phyloP scores from a whole-genome alignment of 805 yeast genomes.

The Debaryomyces castellii region DNA sequence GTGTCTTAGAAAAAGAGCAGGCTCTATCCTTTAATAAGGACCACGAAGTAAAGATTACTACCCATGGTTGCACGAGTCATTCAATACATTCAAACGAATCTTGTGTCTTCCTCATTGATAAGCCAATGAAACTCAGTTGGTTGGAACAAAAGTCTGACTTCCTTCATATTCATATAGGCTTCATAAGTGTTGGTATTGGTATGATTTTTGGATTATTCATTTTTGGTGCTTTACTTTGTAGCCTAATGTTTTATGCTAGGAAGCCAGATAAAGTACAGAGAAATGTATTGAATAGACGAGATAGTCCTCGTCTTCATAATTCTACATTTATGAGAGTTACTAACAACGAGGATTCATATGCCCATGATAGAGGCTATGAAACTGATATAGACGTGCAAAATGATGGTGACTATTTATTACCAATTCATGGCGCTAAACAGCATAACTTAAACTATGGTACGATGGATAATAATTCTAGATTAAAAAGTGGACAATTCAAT shows the following conservation, averaged over 20 bases:
- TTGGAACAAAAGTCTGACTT: slow-evolving; percentile 43
- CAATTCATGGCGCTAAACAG: slow-evolving; percentile 15
- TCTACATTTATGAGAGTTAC: slow-evolving; percentile 34
- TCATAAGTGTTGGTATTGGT: slow-evolving; percentile 68
- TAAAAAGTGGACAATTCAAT: not conserved
- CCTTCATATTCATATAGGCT: slow-evolving; percentile 62
- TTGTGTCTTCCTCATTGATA: slow-evolving; percentile 66
- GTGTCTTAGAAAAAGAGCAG: slow-evolving; percentile 23
- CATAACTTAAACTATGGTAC: slow-evolving; percentile 19
- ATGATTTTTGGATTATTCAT: slow-evolving; percentile 57
- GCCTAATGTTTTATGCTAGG: slow-evolving; percentile 17
- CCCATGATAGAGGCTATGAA: slow-evolving; percentile 40
- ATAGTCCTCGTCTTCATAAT: not conserved
- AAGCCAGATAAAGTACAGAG: not conserved
- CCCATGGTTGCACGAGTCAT: slow-evolving; percentile 55
- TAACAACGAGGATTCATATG: slow-evolving; percentile 26
- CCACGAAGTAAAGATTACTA: slow-evolving; percentile 57
- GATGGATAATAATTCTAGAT: not conserved
- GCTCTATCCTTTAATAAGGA: slow-evolving; percentile 38
- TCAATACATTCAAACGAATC: slow-evolving; percentile 28
- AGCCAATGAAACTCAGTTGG: slow-evolving; percentile 69
- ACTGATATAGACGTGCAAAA: slow-evolving; percentile 39
- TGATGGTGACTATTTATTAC: slow-evolving; percentile 32
- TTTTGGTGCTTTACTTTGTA: slow-evolving; percentile 22
- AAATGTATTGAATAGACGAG: not conserved